Evolutionary conservation across 805 yeast species (phyloP).

Genomic region (Candida ascalaphidarum): DNA sequence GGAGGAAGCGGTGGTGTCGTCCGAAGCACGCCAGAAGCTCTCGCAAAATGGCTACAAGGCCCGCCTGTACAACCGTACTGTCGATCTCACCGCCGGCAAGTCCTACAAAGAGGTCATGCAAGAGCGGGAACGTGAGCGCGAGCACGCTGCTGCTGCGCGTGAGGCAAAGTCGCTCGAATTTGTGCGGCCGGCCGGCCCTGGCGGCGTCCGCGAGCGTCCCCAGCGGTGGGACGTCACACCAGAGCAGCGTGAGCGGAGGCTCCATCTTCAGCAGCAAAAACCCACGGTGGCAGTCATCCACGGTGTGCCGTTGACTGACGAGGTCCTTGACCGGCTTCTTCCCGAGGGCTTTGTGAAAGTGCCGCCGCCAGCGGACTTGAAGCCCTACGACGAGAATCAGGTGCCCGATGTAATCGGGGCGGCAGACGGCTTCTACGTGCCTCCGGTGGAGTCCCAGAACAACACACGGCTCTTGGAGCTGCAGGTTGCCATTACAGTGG

Average conservation of each 20-base stretch:
- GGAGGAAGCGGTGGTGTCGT: constrained; percentile 18
- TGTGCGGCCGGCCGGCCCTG: neutral
- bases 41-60: constrained; percentile 35
- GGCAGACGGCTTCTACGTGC: constrained; percentile 36
- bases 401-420: constrained; percentile 26
- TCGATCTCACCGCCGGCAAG: constrained; percentile 10
- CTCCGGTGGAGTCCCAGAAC: constrained; percentile 31
- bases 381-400: constrained; percentile 14
- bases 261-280: constrained; percentile 4
- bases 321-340: constrained; percentile 37
- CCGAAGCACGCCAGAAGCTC: constrained; percentile 11
- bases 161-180: constrained; percentile 9
- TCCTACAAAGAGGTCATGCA: constrained; percentile 36
- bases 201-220: constrained; percentile 13
- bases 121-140: constrained; percentile 31
- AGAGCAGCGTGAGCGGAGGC: constrained; percentile 9
- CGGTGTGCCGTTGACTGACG: constrained; percentile 33
- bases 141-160: constrained; percentile 19
- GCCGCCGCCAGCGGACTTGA: constrained; percentile 36
- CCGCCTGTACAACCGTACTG: constrained; percentile 19
- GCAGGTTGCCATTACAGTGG: constrained; percentile 54
- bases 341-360: constrained; percentile 44
- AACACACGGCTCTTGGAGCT: constrained; percentile 22
- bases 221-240: constrained; percentile 40
- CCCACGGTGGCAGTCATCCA: constrained; percentile 18